Evolutionary conservation across 768 basidiomycete genomes (phyloP).

Genomic region (Auricularia sp.): DNA sequence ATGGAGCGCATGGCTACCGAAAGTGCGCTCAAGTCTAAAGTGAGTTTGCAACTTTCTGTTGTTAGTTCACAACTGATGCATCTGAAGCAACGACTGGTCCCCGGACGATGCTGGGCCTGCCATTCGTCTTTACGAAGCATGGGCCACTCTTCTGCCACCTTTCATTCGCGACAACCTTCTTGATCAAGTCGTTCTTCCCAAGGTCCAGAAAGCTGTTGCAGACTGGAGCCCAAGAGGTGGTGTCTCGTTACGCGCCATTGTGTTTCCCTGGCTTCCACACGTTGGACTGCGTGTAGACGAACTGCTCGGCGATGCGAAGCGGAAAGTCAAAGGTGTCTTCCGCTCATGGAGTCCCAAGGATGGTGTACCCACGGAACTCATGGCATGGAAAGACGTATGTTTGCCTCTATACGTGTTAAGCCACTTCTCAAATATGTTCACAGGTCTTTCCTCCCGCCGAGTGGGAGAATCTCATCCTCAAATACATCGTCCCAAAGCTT

Average conservation of each 20-base stretch:
- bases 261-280: conserved; percentile 94
- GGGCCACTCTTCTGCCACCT: conserved; percentile 77
- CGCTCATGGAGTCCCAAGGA: conserved; percentile 67
- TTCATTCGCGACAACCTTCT: conserved; percentile 93
- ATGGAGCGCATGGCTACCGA: conserved; percentile 94
- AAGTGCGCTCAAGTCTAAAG: conserved; percentile 87
- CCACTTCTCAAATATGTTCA: conserved; percentile 4
- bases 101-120: conserved; percentile 64
- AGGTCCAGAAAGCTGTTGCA: conserved; percentile 72
- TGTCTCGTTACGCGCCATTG: conserved; percentile 61
- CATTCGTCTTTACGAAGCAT: conserved; percentile 76
- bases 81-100: conserved; percentile 71
- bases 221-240: conserved; percentile 67
- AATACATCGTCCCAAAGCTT: conserved; percentile 87
- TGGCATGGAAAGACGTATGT: conserved; percentile 73
- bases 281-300: conserved; percentile 75
- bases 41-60: conserved; percentile 17
- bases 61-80: not conserved
- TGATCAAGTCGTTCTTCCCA: conserved; percentile 91
- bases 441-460: conserved; percentile 70
- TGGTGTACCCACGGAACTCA: conserved; percentile 63
- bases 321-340: conserved; percentile 74
- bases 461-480: conserved; percentile 87
- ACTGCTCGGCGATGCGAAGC: conserved; percentile 75
- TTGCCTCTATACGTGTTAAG: not conserved